Conservation (phyloP, 805 yeast species). For the Grigorovia transvaalensis region DNA sequence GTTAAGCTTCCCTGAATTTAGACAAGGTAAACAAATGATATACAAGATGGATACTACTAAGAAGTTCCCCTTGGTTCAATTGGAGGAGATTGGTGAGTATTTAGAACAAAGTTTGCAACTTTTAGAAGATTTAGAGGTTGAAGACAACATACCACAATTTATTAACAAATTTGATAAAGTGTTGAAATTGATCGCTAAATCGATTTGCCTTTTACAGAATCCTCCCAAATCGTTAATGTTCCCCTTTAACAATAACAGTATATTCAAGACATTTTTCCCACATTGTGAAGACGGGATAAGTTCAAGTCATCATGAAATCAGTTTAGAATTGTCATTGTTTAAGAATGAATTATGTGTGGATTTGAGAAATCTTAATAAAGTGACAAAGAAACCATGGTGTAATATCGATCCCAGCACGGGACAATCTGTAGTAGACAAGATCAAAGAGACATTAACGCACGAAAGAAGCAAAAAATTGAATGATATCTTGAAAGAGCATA, state of each 20-base stretch:
- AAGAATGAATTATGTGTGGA: slow-evolving; percentile 58
- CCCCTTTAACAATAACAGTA: slow-evolving; percentile 40
- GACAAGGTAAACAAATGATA: slow-evolving; percentile 34
- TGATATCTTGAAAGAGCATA: slow-evolving; percentile 32
- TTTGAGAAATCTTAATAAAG: slow-evolving; percentile 38
- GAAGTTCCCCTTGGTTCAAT: slow-evolving; percentile 35
- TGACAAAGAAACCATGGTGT: slow-evolving; percentile 56
- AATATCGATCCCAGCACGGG: slow-evolving; percentile 37
- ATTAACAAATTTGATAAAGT: slow-evolving; percentile 12
- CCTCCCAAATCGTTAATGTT: slow-evolving; percentile 48
- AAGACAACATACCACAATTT: slow-evolving; percentile 29
- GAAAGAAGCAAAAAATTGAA: slow-evolving; percentile 33
- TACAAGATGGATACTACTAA: slow-evolving; percentile 29
- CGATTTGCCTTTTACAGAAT: slow-evolving; percentile 30
- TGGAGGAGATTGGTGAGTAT: slow-evolving; percentile 25
- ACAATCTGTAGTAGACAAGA: slow-evolving; percentile 46
- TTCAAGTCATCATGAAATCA: slow-evolving; percentile 30
- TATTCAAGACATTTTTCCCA: slow-evolving; percentile 39
- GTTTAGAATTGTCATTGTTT: slow-evolving; percentile 48
- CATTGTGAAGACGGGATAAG: slow-evolving; percentile 21
- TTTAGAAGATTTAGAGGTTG: slow-evolving; percentile 32
- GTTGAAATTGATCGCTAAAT: slow-evolving; percentile 13
- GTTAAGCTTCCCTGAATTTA: slow-evolving; percentile 29
- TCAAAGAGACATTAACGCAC: slow-evolving; percentile 44
- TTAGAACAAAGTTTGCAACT: slow-evolving; percentile 10